phyloP scores from a whole-genome alignment of 345 rosid species.

The Geranium rotundifolium region DNA sequence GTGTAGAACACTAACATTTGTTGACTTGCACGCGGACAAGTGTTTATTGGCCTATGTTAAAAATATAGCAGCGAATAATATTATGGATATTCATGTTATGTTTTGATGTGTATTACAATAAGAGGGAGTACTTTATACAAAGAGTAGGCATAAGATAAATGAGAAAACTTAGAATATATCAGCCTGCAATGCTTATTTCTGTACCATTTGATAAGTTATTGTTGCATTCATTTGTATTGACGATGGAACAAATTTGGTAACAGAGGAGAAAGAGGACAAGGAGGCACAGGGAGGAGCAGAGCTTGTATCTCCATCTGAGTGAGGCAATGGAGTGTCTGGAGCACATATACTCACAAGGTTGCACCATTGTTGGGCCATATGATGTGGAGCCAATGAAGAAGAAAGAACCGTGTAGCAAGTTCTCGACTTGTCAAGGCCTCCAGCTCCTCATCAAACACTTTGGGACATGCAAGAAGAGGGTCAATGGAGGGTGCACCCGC shows the following conservation, averaged over 20 bases:
- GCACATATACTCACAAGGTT: conserved; percentile 83
- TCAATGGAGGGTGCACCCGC: conserved; percentile 53
- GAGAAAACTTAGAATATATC: too few relatives aligned
- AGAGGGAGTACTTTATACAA: too few relatives aligned
- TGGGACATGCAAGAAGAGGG: conserved; percentile 52
- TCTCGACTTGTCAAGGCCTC: conserved; percentile 62
- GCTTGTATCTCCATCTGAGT: conserved; percentile 51
- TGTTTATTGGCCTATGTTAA: too few relatives aligned
- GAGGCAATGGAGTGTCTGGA: conserved; percentile 89
- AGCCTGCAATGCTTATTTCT: too few relatives aligned
- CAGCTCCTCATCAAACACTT: conserved; percentile 75
- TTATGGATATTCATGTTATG: too few relatives aligned
- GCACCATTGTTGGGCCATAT: conserved; percentile 58
- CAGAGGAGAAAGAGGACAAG: conserved; percentile 68
- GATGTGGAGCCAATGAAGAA: conserved; percentile 22
- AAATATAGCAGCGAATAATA: too few relatives aligned
- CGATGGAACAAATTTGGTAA: not conserved
- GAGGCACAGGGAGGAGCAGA: conserved; percentile 42
- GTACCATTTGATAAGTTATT: not conserved
- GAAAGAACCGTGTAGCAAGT: conserved; percentile 46
- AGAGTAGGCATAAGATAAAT: too few relatives aligned
- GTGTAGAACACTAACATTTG: too few relatives aligned
- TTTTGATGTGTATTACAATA: too few relatives aligned
- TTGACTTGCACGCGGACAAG: too few relatives aligned
- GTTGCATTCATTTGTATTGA: not conserved